Conservation (phyloP, 208 protist genomes). For the Histomonas meleagridis region DNA sequence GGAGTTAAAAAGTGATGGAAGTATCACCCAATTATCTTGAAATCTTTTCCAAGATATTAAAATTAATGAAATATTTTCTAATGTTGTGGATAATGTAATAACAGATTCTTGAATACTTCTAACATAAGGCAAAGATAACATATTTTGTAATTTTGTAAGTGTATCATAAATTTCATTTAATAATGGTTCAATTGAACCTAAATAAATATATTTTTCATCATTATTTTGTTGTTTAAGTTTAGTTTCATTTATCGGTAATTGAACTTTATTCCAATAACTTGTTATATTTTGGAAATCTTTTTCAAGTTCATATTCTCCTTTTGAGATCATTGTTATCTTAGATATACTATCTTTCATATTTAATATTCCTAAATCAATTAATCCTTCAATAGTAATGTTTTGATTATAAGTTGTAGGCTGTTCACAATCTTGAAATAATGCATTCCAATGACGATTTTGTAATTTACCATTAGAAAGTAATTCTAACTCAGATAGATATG, state of each 20-base stretch:
- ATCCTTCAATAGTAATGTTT: background rate
- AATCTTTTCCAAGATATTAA: constrained; percentile 22
- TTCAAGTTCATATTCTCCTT: background rate
- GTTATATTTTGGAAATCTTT: background rate
- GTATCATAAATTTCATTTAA: constrained; percentile 17
- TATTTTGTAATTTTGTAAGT: background rate
- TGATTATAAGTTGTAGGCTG: background rate
- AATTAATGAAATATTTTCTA: constrained; percentile 6
- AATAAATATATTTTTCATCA: background rate
- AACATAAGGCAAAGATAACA: background rate
- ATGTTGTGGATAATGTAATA: background rate
- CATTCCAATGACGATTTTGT: background rate
- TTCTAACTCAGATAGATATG: background rate
- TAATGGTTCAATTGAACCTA: background rate
- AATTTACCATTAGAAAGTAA: background rate
- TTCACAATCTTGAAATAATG: background rate
- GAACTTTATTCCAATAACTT: constrained; percentile 5
- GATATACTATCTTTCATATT: background rate
- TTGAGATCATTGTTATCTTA: background rate
- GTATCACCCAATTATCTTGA: constrained; percentile 5
- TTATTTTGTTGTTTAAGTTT: too few species aligned
- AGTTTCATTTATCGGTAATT: background rate
- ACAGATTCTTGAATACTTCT: background rate
- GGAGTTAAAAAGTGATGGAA: background rate
- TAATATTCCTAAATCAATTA: background rate